Evolutionary conservation across 192 early-diverging fungal genomes (phyloP), one percentile per base, ranked within the genome.

Genomic region (Backusella tarrabulga): DNA sequence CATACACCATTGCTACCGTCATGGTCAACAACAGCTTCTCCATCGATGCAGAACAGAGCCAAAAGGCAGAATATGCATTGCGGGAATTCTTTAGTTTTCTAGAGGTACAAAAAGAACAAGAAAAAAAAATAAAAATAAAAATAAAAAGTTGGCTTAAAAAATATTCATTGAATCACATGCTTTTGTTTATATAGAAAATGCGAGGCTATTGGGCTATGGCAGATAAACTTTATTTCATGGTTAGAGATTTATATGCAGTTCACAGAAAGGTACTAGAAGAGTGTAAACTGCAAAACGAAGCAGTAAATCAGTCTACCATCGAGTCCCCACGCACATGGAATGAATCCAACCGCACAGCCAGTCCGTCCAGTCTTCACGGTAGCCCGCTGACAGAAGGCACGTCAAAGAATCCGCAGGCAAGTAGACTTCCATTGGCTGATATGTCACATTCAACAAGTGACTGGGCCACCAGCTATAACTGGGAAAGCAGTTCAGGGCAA

Each of bases 1-100:
- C 82, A 1, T 89, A 85, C 46, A 87, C 83, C 0, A 82, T 82
- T 14, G 85, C 84, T 9, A 87, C 88, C 21, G 85, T 89, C 67
- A 83, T 84, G 73, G 78, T 89, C 42, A 86, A 83, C 5, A 81
- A 86, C 40, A 80, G 79, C 2, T 87, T 86, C 76, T 80, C 81
- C 8, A 63, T 44, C 3, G 84, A 85, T 75, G 32, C 69, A 6
- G 73, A 71, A 2, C 78, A 87, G 1, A 84, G 78, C 0, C 67
- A 80, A 23, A 81, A 78, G 34, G 86, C 88, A 1, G 79, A 79
- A 67, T 46, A 77, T 15, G 80, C 77, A 68, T 71, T 89, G 35
- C 81, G 66, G 11, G 75, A 83, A 14, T 77, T 84, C 68, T 80
- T 85, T 67, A 77, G 80, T 46, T 42, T 70, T 21, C 52, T 72